Base-by-base conservation (phyloP, 164 flowering plant genomes). In the Piper longum region DNA sequence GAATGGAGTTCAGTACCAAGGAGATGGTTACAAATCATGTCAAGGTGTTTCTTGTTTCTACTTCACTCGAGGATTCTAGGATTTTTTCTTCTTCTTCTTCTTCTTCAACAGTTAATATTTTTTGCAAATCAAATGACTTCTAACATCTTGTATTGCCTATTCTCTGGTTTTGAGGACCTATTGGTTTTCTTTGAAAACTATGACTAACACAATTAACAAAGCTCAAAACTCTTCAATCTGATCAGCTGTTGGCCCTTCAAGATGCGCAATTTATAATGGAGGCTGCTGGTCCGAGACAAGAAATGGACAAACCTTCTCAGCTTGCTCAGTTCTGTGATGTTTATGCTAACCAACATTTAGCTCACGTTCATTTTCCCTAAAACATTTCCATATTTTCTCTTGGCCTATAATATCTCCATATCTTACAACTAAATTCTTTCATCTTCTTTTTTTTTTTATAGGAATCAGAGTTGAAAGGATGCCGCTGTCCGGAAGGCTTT, bases 221-320 rank as follows among this genome's bases (percentile, higher is more conserved):
- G 43, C 4, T 56, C 17, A 42, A 7, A 17, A n/a, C 17, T 43
- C 16, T 13, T 54, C 40, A 39, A 6, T 12, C 7, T 64, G 43
- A 64, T 26, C 85, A 93, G 98, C 95, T 70, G 73, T 73, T 63
- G 98, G 98, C 62, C 88, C 90, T 54, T 84, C 80, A 60, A 81
- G 98, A 61, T 93, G 98, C 67, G 41, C 77, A 8, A 67, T 93
- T 62, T 74, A 88, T 71, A 82, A 86, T 62, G 98, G 98, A 63
- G 97, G 95, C 4, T 93, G 98, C 82, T 93, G 98, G 98, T 80
- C 88, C 5, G 92, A 85, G 56, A 71, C 74, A 40, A 77, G 59
- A 68, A 60, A 83, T 59, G 90, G 82, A 66, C 65, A 62, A 40
- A 73, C 72, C 14, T 82, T 80, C 77, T 85, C 98, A 17, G 98